phyloP scores from a whole-genome alignment of 371 early-diverging fungal species.

The Mortierella sp. region DNA sequence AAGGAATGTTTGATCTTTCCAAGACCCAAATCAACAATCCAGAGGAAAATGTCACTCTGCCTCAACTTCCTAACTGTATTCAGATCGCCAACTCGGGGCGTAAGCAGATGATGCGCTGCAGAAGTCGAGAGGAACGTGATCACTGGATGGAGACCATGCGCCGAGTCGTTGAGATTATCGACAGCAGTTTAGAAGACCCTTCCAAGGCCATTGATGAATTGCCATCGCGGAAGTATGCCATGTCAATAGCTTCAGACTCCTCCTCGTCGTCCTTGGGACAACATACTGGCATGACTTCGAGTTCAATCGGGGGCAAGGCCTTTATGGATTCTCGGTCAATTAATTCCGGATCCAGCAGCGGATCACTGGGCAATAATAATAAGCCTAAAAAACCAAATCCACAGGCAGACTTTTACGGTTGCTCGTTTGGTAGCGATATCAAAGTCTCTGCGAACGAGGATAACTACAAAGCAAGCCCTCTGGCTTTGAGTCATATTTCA shows the following conservation, averaged over 20 bases:
- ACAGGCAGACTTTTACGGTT: constrained; percentile 53
- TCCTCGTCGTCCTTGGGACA: constrained; percentile 24
- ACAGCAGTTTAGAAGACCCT: constrained; percentile 17
- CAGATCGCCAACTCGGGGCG: constrained; percentile 49
- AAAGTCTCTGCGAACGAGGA: constrained; percentile 28
- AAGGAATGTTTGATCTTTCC: constrained; percentile 54
- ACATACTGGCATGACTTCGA: constrained; percentile 27
- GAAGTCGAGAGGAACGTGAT: constrained; percentile 51
- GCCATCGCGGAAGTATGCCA: constrained; percentile 31
- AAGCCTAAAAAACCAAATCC: constrained; percentile 42
- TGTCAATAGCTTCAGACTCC: constrained; percentile 37
- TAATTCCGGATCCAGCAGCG: constrained; percentile 40
- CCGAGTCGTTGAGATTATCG: constrained; percentile 30
- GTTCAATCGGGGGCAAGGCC: constrained; percentile 20
- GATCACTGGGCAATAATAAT: not conserved
- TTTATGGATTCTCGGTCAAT: constrained; percentile 36
- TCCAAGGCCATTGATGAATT: constrained; percentile 17
- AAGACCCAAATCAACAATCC: constrained; percentile 47
- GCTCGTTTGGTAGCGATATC: constrained; percentile 33
- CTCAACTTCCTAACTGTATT: constrained; percentile 51
- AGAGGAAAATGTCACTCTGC: constrained; percentile 46
- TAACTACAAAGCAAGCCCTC: constrained; percentile 32
- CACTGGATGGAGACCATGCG: constrained; percentile 53
- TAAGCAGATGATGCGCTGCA: constrained; percentile 54
- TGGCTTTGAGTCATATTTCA: constrained; percentile 18